Percentiles rank a stretch among this genome's conserved stretches.
Evolutionary conservation across 176 grass and related monocot species (phyloP).

Genomic region (Lolium perenne): DNA sequence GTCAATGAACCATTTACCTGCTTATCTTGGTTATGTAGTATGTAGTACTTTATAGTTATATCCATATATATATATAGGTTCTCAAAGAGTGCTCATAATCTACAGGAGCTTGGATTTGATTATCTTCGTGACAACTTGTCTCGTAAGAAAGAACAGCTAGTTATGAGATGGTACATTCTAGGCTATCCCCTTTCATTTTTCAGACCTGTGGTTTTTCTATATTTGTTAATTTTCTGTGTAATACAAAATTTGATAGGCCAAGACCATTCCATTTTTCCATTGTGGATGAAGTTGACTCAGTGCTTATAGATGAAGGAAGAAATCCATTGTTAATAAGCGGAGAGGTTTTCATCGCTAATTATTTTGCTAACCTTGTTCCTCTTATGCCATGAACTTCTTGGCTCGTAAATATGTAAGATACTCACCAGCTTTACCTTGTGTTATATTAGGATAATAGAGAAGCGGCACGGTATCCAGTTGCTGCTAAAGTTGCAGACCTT

Average conservation of each 20-base stretch:
- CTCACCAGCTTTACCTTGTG: slow-evolving; percentile 9
- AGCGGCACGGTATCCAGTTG: slow-evolving; percentile 75
- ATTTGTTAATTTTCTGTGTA: slow-evolving; percentile 22
- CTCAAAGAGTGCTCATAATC: slow-evolving; percentile 39
- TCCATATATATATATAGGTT: slow-evolving; percentile 40
- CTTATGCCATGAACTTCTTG: slow-evolving; percentile 22
- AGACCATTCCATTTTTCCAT: slow-evolving; percentile 93
- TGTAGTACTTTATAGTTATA: not conserved
- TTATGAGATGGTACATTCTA: slow-evolving; percentile 92
- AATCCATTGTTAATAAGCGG: slow-evolving; percentile 95
- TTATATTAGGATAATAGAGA: slow-evolving; percentile 86
- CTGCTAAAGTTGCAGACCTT: slow-evolving; percentile 88
- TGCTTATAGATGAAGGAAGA: slow-evolving; percentile 96
- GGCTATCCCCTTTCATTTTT: slow-evolving; percentile 21
- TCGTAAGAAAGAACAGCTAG: slow-evolving; percentile 71
- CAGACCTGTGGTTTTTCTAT: slow-evolving; percentile 4
- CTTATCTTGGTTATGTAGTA: slow-evolving; percentile 25
- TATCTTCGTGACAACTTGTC: slow-evolving; percentile 93
- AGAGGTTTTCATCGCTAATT: slow-evolving; percentile 65
- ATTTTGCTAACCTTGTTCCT: slow-evolving; percentile 24
- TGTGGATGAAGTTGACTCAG: slow-evolving; percentile 96
- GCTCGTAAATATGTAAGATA: slow-evolving; percentile 33
- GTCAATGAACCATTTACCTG: slow-evolving; percentile 10
- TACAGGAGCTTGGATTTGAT: slow-evolving; percentile 98
- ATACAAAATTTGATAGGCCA: slow-evolving; percentile 65